Conservation (phyloP, 306 rosid genomes). For the Vicia faba region DNA sequence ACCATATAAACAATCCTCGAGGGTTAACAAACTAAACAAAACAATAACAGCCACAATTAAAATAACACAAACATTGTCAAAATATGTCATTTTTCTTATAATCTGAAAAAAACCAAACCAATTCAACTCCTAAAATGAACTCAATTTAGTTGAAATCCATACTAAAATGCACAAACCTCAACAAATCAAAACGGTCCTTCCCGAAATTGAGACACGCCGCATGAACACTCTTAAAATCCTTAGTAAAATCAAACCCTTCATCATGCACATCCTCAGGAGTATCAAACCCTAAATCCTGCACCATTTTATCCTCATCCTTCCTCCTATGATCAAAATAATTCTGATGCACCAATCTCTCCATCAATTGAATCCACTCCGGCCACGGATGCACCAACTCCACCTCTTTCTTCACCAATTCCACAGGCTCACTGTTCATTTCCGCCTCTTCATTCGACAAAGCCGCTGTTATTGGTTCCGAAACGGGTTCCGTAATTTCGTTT, state of each 20-base stretch:
- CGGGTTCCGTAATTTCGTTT: conserved; percentile 25
- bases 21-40: conserved; percentile 2
- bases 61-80: not conserved
- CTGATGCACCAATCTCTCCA: conserved; percentile 90
- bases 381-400: conserved; percentile 90
- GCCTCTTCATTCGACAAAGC: not conserved
- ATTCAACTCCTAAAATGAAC: conserved; percentile 25
- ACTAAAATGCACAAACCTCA: conserved; percentile 63
- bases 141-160: not conserved
- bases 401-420: conserved; percentile 36
- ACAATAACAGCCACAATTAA: too few relatives aligned
- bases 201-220: conserved; percentile 83
- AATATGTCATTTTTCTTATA: not conserved
- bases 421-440: not conserved
- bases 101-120: not conserved
- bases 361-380: conserved; percentile 96
- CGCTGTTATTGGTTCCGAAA: not conserved
- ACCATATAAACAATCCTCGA: not conserved
- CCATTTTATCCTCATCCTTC: conserved; percentile 74
- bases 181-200: conserved; percentile 83
- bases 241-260: conserved; percentile 54
- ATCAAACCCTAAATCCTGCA: conserved; percentile 62
- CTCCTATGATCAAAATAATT: conserved; percentile 86
- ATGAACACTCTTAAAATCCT: conserved; percentile 73
- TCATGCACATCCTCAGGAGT: conserved; percentile 39